Conservation (phyloP, 176 grass and related monocot genomes). For the Pontederia paniculata region DNA sequence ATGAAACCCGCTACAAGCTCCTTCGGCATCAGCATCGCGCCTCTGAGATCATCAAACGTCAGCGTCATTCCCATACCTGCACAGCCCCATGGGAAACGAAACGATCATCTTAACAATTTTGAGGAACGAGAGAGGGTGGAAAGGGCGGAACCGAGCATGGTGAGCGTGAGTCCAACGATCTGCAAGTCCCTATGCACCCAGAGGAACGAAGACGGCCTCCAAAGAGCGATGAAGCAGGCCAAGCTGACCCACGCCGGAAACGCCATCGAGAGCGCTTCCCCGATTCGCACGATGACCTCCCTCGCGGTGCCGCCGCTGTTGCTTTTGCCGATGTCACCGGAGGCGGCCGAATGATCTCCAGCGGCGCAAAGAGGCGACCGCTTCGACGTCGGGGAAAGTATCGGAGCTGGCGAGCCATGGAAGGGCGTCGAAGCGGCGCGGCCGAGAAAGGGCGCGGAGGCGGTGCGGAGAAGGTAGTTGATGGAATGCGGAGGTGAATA, state of each 20-base stretch:
- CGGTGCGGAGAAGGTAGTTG: too few species aligned
- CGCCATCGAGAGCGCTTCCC: slow-evolving; percentile 53
- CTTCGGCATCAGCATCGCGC: slow-evolving; percentile 68
- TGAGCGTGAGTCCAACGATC: slow-evolving; percentile 56
- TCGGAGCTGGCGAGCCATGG: neutral
- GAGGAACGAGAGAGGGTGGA: neutral
- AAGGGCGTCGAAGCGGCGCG: too few species aligned
- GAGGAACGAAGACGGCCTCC: slow-evolving; percentile 51
- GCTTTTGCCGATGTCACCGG: neutral
- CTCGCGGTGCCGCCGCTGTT: neutral
- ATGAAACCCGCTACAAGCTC: slow-evolving; percentile 65
- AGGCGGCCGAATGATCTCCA: neutral
- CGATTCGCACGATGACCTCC: slow-evolving; percentile 26
- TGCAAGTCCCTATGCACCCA: slow-evolving; percentile 49
- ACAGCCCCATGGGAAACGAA: slow-evolving; percentile 1
- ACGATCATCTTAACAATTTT: neutral
- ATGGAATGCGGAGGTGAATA: too few species aligned
- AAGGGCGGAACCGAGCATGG: slow-evolving; percentile 55
- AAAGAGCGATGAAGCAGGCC: slow-evolving; percentile 47
- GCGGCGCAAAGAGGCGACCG: neutral
- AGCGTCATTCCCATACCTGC: slow-evolving; percentile 94
- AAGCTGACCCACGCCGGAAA: slow-evolving; percentile 81
- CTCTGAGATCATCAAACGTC: slow-evolving; percentile 60
- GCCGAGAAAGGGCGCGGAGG: too few species aligned
- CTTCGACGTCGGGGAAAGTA: too few species aligned